Base-by-base conservation (phyloP, 768 basidiomycete species). In the Calocybe gangraenosa region DNA sequence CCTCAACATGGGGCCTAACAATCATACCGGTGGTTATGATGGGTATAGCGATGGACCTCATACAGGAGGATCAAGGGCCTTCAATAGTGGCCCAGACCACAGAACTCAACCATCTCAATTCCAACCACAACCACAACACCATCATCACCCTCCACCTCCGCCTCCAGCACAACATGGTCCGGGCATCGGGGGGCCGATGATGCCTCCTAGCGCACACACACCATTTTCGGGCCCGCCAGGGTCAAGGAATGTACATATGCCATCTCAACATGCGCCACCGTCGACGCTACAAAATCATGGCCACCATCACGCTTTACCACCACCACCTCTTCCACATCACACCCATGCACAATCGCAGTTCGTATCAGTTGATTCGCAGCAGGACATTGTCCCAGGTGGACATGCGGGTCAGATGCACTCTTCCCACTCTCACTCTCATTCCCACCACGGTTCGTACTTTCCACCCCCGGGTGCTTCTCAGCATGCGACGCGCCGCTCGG, bases 401-500 rank as follows among this genome's bases (percentile, higher is more conserved):
- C 22, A 18, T 9, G 45, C 9, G 42, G 35, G 30, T 17, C 15
- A 15, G n/a, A 49, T 36, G 42, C 48, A 42, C 14, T n/a, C 40
- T 28, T 15, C 36, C 22, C 50, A 44, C n/a, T 9, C 33, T 2
- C 44, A 37, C 18, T 49, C 53, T 31, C 34, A 45, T 10, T 7
- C 30, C 2, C 51, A 50, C 3, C 42, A 47, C 44, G 53, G 38
- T 17, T n/a, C 45, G 7, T 50, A 53, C 13, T 42, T 37, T 25
- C 55, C 54, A 30, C 25, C 25, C 5, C 25, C 25, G 25, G 25
- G 25, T 11, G 25, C 25, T 28, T 28, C 41, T 31, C 36, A 39
- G 38, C 46, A 42, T 45, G 43, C 47, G 17, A 58, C 60, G 15
- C 60, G 66, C 18, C 58, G 67, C 31, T 71, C 71, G 8, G 58